These are phyloP conservation scores for Aspergillus ellipticus DNA, from an alignment of 495 filamentous ascomycete species.

Conservation along the genomic window DNA sequence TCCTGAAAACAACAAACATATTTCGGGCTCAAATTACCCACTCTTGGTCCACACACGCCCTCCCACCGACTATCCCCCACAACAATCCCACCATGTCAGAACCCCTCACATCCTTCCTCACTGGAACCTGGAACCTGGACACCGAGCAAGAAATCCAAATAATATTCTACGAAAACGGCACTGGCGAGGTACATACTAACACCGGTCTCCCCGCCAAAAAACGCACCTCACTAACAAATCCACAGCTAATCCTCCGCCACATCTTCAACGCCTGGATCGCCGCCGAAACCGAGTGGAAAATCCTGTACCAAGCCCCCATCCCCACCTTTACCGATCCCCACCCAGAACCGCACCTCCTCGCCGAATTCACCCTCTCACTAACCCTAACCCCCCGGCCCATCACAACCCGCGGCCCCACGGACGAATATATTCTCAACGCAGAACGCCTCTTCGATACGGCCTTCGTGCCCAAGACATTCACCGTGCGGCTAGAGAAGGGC, in stretches of 20 bases:
- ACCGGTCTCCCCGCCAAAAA: not conserved
- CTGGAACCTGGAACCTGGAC: not conserved
- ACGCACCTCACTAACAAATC: not conserved
- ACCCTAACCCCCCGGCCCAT: not conserved
- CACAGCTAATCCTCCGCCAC: not conserved
- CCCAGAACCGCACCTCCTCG: not conserved
- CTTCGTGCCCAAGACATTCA: not conserved
- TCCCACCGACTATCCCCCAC: no score
- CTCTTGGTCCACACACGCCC: no score
- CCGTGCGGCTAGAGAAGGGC: not conserved
- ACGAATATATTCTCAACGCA: not conserved
- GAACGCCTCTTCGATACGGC: not conserved
- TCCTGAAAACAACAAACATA: no score
- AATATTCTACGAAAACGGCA: not conserved
- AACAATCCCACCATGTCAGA: not conserved
- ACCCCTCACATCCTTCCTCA: not conserved
- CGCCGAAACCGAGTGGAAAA: not conserved
- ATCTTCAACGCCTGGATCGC: not conserved
- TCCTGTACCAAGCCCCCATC: not conserved
- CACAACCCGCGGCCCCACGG: not conserved
- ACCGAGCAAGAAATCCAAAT: not conserved
- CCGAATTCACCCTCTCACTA: not conserved
- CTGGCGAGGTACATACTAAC: not conserved
- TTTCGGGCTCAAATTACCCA: no score
- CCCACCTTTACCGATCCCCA: not conserved